A percentile compares a stretch with the other conserved stretches of the same genome.
Conservation (phyloP, 139 green algal genomes). For the Coelastrella sp. region DNA sequence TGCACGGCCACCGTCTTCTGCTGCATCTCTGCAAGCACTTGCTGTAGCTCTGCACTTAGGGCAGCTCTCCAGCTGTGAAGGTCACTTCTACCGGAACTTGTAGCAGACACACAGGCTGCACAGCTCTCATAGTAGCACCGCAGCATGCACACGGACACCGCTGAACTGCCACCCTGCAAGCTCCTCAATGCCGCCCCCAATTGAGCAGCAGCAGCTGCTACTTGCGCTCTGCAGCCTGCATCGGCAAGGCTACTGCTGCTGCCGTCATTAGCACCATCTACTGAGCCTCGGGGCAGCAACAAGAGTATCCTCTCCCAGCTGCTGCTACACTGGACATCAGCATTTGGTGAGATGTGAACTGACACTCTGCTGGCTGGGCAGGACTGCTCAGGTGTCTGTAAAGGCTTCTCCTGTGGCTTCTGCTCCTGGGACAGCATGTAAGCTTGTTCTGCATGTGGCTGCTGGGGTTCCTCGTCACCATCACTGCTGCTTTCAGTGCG, state of each 20-base stretch:
- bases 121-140: constrained; percentile 18
- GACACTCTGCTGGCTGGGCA: neutral
- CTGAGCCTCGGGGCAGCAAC: neutral
- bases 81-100: neutral
- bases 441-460: neutral
- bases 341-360: neutral
- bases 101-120: neutral
- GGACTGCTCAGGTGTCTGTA: neutral
- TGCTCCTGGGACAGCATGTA: too few species aligned
- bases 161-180: too few species aligned
- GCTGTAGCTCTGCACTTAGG: neutral
- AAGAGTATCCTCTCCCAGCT: constrained; percentile 9
- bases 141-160: neutral
- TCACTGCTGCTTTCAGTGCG: neutral
- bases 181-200: neutral
- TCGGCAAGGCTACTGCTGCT: neutral
- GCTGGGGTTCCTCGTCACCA: neutral
- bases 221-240: neutral
- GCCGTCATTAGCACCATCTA: neutral
- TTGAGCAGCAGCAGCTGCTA: neutral
- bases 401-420: neutral
- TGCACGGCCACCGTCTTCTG: neutral
- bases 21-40: neutral
- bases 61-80: neutral
- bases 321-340: neutral